Conservation (phyloP, 2,329 filamentous ascomycete genomes). For the Curvularia sp. region DNA sequence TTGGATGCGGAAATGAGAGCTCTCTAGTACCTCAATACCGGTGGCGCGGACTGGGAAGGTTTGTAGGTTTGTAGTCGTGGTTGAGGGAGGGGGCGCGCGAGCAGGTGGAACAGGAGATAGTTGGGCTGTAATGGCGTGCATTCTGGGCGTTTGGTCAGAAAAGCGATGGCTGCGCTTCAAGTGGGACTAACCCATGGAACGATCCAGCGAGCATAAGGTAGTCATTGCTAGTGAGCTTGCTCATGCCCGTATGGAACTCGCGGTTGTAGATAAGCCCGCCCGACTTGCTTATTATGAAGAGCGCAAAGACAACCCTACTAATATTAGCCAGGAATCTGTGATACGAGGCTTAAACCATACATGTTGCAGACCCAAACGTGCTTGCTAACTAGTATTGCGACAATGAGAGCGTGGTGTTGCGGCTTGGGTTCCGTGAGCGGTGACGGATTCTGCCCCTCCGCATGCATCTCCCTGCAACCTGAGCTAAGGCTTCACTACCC, state of each 20-base stretch:
- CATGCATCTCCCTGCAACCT: slow-evolving; percentile 15
- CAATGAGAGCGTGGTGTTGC: slow-evolving; percentile 15
- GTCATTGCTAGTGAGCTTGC: slow-evolving; percentile 92
- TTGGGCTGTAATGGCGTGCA: slow-evolving; percentile 67
- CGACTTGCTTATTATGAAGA: slow-evolving; percentile 99
- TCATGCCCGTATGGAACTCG: slow-evolving; percentile 85
- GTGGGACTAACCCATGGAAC: slow-evolving; percentile 80
- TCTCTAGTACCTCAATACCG: slow-evolving; percentile 91
- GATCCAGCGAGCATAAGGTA: slow-evolving; percentile 96
- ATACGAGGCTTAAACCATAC: slow-evolving; percentile 13
- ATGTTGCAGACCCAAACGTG: slow-evolving; percentile 17
- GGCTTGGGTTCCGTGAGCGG: slow-evolving; percentile 14
- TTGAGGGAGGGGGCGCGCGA: slow-evolving; percentile 29
- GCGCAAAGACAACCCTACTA: slow-evolving; percentile 86
- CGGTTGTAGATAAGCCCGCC: slow-evolving; percentile 96
- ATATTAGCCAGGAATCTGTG: slow-evolving; percentile 19
- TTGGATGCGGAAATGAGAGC: slow-evolving; percentile 91
- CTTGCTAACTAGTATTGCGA: slow-evolving; percentile 11
- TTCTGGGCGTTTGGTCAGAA: slow-evolving; percentile 49
- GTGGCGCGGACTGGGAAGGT: slow-evolving; percentile 60
- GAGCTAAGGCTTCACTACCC: slow-evolving; percentile 18
- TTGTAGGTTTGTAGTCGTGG: slow-evolving; percentile 40
- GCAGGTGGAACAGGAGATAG: slow-evolving; percentile 47
- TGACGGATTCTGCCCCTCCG: slow-evolving; percentile 28
- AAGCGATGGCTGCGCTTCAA: neutral